phyloP scores from a whole-genome alignment of 345 rosid species.

The Rhodomyrtus tomentosa region DNA sequence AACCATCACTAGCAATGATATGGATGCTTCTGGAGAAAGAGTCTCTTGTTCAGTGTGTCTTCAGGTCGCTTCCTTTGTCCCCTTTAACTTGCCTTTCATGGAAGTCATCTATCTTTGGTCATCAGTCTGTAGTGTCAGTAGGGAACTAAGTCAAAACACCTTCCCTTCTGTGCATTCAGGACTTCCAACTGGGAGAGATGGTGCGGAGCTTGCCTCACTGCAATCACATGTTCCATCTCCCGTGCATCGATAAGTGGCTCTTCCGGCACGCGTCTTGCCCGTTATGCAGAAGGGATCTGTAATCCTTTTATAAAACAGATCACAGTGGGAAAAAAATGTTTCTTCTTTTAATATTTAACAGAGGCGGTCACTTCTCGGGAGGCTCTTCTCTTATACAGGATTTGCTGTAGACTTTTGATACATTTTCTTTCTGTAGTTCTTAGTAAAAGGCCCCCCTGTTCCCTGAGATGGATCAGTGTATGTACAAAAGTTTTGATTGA shows the following conservation, averaged over 20 bases:
- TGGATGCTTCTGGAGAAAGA: conserved; percentile 71
- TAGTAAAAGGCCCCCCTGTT: not conserved
- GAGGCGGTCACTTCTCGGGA: not conserved
- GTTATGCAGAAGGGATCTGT: conserved; percentile 86
- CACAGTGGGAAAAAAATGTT: not conserved
- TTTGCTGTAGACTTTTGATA: not conserved
- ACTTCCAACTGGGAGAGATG: conserved; percentile 83
- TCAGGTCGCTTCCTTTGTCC: conserved; percentile 24
- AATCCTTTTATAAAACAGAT: not conserved
- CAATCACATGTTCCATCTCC: conserved; percentile 94
- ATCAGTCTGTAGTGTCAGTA: not conserved
- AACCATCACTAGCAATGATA: conserved; percentile 48
- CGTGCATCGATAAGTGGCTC: conserved; percentile 98
- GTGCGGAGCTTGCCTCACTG: conserved; percentile 93
- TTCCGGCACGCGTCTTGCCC: conserved; percentile 88
- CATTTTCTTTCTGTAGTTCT: not conserved
- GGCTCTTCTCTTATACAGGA: not conserved
- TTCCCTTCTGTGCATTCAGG: conserved; percentile 32
- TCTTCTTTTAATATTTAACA: not conserved
- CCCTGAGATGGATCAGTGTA: not conserved
- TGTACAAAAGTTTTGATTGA: conserved; percentile 31
- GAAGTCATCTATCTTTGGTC: not conserved
- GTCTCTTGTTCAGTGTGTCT: conserved; percentile 93
- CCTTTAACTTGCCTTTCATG: not conserved
- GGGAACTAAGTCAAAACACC: not conserved